These are phyloP conservation scores for Arthromyces matolae DNA, from an alignment of 768 basidiomycete species.

Conservation along the genomic window DNA sequence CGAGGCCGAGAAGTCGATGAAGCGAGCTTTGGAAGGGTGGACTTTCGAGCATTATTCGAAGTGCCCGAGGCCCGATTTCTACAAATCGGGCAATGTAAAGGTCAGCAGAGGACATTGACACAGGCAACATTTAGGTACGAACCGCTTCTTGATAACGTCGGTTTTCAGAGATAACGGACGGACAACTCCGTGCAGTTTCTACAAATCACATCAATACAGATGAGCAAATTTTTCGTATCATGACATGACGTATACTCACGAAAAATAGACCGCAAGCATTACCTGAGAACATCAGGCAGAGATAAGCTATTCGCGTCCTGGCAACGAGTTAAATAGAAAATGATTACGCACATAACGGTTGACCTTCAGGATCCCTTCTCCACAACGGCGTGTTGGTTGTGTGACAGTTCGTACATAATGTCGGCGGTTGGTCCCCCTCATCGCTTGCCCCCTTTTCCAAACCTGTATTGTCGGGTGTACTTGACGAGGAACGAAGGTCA, in stretches of 20 bases:
- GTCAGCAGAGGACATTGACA: slow-evolving; percentile 7
- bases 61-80: slow-evolving; percentile 83
- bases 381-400: slow-evolving; percentile 94
- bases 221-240: not conserved
- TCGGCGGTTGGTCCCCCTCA: slow-evolving; percentile 69
- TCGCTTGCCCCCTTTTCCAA: slow-evolving; percentile 45
- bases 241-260: slow-evolving; percentile 48
- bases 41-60: slow-evolving; percentile 64
- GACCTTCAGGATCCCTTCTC: slow-evolving; percentile 90
- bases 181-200: slow-evolving; percentile 96
- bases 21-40: slow-evolving; percentile 69
- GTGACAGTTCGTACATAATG: slow-evolving; percentile 90
- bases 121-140: slow-evolving; percentile 14
- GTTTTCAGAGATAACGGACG: slow-evolving; percentile 94
- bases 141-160: slow-evolving; percentile 97
- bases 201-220: slow-evolving; percentile 12
- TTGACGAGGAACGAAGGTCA: slow-evolving; percentile 54
- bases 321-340: not conserved
- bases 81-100: not conserved
- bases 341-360: slow-evolving; percentile 72
- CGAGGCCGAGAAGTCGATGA: slow-evolving; percentile 71
- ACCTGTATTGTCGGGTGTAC: slow-evolving; percentile 60
- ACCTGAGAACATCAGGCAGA: slow-evolving; percentile 41
- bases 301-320: slow-evolving; percentile 8
- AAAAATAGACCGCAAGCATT: slow-evolving; percentile 93